Conservation (phyloP, 768 basidiomycete genomes). For the Termitomyces sp. region DNA sequence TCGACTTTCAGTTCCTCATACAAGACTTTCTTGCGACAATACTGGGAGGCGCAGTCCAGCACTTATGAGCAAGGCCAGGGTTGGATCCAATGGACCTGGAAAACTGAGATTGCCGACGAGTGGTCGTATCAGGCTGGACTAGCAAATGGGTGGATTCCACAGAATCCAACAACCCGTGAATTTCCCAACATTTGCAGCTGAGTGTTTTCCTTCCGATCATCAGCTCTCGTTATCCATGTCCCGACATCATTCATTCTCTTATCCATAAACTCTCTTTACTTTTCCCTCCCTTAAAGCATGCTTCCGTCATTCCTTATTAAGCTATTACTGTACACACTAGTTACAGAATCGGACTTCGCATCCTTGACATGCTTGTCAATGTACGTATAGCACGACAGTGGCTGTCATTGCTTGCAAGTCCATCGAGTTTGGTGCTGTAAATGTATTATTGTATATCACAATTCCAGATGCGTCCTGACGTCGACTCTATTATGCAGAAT, state of each 20-base stretch:
- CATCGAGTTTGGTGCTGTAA: not conserved
- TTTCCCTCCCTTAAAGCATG: slow-evolving; percentile 1
- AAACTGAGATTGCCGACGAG: slow-evolving; percentile 78
- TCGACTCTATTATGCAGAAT: not conserved
- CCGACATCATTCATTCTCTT: not conserved
- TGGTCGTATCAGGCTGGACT: slow-evolving; percentile 89
- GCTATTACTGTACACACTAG: not conserved
- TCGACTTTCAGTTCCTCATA: slow-evolving; percentile 71
- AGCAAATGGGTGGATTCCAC: slow-evolving; percentile 81
- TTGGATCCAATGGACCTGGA: slow-evolving; percentile 87
- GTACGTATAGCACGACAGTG: not conserved
- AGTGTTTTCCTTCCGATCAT: not conserved
- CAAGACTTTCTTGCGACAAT: slow-evolving; percentile 78
- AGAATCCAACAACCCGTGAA: slow-evolving; percentile 39
- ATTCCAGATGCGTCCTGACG: not conserved
- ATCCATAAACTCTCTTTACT: slow-evolving; percentile 1
- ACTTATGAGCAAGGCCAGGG: slow-evolving; percentile 69
- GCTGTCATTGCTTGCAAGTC: not conserved
- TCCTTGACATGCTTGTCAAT: not conserved
- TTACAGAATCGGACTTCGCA: not conserved
- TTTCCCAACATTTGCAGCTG: slow-evolving; percentile 67
- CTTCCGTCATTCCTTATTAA: slow-evolving; percentile 7
- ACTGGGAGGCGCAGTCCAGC: slow-evolving; percentile 82
- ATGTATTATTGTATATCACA: not conserved
- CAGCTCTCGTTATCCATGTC: not conserved